Evolutionary conservation across 1,139 yeast genomes (phyloP), one percentile per base, ranked within the genome.

Genomic region (Nakaseomyces uthaithaninus): DNA sequence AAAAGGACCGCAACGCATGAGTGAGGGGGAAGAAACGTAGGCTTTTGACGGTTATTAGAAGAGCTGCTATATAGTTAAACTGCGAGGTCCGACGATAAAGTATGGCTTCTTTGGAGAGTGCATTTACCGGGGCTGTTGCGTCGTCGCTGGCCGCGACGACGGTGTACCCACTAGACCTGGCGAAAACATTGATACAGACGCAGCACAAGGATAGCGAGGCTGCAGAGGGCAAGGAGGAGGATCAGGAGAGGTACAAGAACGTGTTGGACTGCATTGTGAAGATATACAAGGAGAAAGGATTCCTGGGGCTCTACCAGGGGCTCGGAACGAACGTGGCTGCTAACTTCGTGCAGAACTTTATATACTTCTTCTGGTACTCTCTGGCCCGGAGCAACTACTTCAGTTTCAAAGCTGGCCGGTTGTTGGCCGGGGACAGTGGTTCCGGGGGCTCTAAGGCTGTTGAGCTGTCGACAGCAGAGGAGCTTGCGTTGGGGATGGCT

Each of bases 341-440:
- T 2, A 74, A 80, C 4, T 91, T 91, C 2, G 76, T 84, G 3
- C 86, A 83, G 55, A 83, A 82, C 54, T 85, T 85, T 59, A 79
- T 87, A 26, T 85, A 85, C 63, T 86, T 85, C 60, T 85, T 76
- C 64, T 85, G 94, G 94, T 85, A 85, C 60, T 79, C 91, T 3
- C 65, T 82, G 36, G 79, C 84, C 20, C 74, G 85, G 48, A 71
- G 74, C 44, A 63, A 74, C 17, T 81, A 80, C 57, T 67, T 72
- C 46, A 65, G 64, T 42, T 48, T 73, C 33, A 60, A 72, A 48
- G 64, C 69, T 16, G 64, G 45, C 45, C 45, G 35, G 34, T 42
- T 17, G 36, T 36, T 31, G 33, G 24, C 12, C 15, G 23, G 33
- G 23, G 17, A 20, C 27, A 22, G 22, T 11, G 15, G 30, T 14